phyloP scores from a whole-genome alignment of 129 eudicot genomes.

The Flaveria brownii region DNA sequence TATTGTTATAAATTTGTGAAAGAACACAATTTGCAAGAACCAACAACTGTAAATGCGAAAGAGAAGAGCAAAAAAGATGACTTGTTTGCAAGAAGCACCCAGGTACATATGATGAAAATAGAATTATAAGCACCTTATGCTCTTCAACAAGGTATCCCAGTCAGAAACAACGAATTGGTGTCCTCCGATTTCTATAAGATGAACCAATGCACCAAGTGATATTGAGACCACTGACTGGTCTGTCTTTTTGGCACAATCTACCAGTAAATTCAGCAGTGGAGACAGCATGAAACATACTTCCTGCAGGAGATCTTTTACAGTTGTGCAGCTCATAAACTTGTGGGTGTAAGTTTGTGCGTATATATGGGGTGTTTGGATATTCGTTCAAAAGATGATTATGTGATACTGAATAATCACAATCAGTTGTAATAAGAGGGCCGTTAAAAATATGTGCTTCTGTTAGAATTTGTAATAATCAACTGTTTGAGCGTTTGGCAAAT shows the following conservation, averaged over 20 bases:
- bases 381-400: background rate
- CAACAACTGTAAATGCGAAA: conserved; percentile 10
- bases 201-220: conserved; percentile 87
- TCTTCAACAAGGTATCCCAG: conserved; percentile 90
- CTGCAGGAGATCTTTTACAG: conserved; percentile 41
- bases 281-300: conserved; percentile 94
- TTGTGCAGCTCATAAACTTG: conserved; percentile 7
- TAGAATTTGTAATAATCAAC: background rate
- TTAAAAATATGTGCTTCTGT: background rate
- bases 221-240: conserved; percentile 89
- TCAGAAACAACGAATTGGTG: conserved; percentile 77
- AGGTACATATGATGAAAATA: background rate
- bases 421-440: conserved; percentile 2
- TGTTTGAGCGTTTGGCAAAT: background rate
- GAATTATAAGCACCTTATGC: conserved; percentile 64
- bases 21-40: conserved; percentile 9
- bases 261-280: conserved; percentile 72
- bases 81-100: conserved; percentile 6
- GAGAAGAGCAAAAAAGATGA: background rate
- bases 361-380: too few species aligned
- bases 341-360: background rate
- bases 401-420: background rate
- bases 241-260: conserved; percentile 90
- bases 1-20: background rate
- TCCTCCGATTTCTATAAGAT: conserved; percentile 94